Conservation (phyloP, 2,329 filamentous ascomycete species). For the Cadophora sp. region DNA sequence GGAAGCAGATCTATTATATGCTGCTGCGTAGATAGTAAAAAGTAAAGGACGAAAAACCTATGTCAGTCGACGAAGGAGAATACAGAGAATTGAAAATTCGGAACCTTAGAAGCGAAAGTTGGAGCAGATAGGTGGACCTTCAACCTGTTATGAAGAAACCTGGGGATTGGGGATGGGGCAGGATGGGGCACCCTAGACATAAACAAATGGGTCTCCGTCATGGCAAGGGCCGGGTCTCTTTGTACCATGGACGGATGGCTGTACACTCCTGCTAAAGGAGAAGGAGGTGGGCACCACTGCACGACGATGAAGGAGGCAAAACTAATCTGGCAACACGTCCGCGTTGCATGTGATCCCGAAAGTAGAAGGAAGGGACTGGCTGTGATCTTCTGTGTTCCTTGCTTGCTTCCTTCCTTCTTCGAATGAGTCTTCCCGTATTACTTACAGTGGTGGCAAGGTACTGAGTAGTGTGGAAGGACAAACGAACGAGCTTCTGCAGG, state of each 20-base stretch:
- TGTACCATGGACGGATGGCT: too few relatives aligned
- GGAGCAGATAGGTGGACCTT: constrained; percentile 22
- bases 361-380: constrained; percentile 7
- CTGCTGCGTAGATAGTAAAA: constrained; percentile 12
- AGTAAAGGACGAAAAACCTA: constrained; percentile 3
- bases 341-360: constrained; percentile 34
- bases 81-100: constrained; percentile 11
- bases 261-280: neutral
- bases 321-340: constrained; percentile 33
- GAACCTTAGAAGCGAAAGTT: constrained; percentile 6
- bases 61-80: constrained; percentile 19
- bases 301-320: constrained; percentile 27
- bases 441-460: neutral
- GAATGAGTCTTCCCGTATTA: constrained; percentile 11
- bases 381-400: neutral
- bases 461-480: too few relatives aligned
- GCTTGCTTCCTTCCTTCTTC: neutral
- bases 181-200: neutral
- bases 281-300: constrained; percentile 12
- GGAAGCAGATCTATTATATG: constrained; percentile 6
- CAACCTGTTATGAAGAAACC: constrained; percentile 26
- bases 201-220: neutral
- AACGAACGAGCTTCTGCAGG: too few relatives aligned
- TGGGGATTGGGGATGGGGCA: constrained; percentile 26
- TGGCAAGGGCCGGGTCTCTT: constrained; percentile 1